Evolutionary conservation across 768 basidiomycete species (phyloP).

Genomic region (Cystobasidium ongulense): DNA sequence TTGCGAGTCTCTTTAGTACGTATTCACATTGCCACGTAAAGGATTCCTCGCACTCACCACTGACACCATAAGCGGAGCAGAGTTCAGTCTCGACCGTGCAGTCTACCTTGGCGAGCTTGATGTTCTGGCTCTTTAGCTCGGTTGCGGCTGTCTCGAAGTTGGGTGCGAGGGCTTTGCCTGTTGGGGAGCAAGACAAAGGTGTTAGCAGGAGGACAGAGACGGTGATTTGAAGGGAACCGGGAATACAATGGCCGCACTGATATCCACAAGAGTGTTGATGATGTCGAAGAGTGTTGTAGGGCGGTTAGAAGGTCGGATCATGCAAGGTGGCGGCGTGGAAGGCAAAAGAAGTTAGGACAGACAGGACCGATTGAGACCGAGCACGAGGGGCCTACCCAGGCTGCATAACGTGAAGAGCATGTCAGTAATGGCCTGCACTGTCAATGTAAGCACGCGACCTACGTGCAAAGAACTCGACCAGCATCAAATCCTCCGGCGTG

Average conservation of each 20-base stretch:
- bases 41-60: not conserved
- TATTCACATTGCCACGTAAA: too few species aligned
- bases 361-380: not conserved
- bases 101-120: constrained; percentile 92
- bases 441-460: not conserved
- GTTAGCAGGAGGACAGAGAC: not conserved
- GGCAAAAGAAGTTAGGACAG: not conserved
- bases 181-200: not conserved
- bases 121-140: constrained; percentile 74
- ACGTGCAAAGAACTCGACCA: constrained; percentile 93
- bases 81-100: constrained; percentile 90
- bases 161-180: constrained; percentile 39
- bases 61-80: constrained; percentile 75
- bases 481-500: constrained; percentile 39
- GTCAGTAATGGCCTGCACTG: not conserved
- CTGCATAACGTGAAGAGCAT: not conserved
- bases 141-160: constrained; percentile 63
- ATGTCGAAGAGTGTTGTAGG: not conserved
- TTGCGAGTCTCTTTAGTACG: too few species aligned
- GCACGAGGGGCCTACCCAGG: not conserved
- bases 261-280: not conserved
- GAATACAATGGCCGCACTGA: constrained; percentile 41
- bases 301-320: not conserved
- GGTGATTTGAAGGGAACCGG: not conserved
- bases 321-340: too few species aligned